Percentiles rank a stretch among this genome's conserved stretches.
Evolutionary conservation across 2,329 filamentous ascomycete genomes (phyloP).

Genomic region (Geosmithia putterillii): DNA sequence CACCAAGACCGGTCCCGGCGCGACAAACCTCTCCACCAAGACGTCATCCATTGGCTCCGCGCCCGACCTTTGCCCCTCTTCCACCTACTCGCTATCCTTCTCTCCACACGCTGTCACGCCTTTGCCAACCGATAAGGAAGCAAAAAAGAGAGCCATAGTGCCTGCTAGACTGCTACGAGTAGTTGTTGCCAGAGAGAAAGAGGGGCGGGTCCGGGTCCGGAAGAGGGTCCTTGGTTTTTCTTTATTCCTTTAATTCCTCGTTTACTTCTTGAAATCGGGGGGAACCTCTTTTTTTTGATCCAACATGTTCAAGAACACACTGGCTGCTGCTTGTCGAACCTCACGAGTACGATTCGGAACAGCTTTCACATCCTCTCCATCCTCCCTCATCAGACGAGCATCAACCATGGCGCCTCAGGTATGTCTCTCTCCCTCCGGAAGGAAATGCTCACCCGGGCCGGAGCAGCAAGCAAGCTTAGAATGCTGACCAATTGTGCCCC

Average conservation of each 20-base stretch:
- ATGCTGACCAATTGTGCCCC: not conserved
- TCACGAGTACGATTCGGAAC: not conserved
- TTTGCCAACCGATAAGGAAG: too few relatives aligned
- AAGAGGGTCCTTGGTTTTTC: not conserved
- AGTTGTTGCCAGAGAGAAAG: too few relatives aligned
- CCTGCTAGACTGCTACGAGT: too few relatives aligned
- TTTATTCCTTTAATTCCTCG: not conserved
- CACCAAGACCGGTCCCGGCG: not conserved
- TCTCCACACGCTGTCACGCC: not conserved
- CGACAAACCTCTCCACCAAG: not conserved
- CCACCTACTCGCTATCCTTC: not conserved
- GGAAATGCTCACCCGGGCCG: too few relatives aligned
- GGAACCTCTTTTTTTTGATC: not conserved
- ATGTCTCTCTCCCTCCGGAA: not conserved
- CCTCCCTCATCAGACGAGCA: constrained; percentile 19
- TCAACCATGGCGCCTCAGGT: constrained; percentile 37
- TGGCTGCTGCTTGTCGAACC: not conserved
- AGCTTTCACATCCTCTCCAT: not conserved
- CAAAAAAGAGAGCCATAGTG: too few relatives aligned
- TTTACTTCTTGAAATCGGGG: not conserved
- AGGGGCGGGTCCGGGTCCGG: not conserved
- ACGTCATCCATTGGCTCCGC: not conserved
- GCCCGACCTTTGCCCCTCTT: not conserved
- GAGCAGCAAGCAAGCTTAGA: too few relatives aligned
- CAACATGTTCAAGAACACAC: not conserved